Percentiles rank a stretch among this genome's conserved stretches.
Conservation (phyloP, 2,329 filamentous ascomycete species). For the Sclerotinia nivalis region DNA sequence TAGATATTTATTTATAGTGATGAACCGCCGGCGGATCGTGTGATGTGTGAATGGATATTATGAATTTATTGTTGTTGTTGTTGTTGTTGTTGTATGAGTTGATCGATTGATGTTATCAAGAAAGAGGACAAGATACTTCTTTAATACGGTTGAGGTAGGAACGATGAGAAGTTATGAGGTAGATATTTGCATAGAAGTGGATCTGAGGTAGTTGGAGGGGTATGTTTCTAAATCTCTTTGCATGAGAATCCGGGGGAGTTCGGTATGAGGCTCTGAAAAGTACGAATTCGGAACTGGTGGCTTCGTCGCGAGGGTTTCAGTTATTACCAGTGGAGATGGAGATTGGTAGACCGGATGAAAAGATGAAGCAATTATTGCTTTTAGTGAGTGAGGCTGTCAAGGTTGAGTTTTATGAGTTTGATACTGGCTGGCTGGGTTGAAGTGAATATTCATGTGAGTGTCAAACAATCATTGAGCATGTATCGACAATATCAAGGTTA, state of each 20-base stretch:
- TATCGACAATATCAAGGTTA: background rate
- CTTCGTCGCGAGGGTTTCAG: conserved; percentile 14
- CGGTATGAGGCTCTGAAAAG: conserved; percentile 6
- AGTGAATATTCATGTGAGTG: background rate
- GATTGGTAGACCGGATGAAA: background rate
- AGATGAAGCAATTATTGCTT: background rate
- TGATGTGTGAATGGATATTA: conserved; percentile 2
- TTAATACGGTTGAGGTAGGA: conserved; percentile 16
- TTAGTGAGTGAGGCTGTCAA: background rate
- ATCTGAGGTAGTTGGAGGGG: conserved; percentile 18
- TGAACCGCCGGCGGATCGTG: conserved; percentile 20
- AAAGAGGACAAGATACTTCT: conserved; percentile 7
- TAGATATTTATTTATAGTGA: conserved; percentile 2
- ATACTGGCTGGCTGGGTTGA: background rate
- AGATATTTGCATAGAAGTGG: conserved; percentile 23
- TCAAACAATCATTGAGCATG: background rate
- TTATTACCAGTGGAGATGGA: background rate
- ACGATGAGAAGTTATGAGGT: conserved; percentile 31
- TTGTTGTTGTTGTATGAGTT: background rate
- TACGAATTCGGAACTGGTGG: background rate
- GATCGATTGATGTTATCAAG: background rate
- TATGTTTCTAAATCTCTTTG: conserved; percentile 21
- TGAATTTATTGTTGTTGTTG: conserved; percentile 1
- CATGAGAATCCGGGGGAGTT: conserved; percentile 10
- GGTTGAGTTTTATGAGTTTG: background rate